Evolutionary conservation across 1,139 yeast species (phyloP).

Genomic region (Hansenula sp.): DNA sequence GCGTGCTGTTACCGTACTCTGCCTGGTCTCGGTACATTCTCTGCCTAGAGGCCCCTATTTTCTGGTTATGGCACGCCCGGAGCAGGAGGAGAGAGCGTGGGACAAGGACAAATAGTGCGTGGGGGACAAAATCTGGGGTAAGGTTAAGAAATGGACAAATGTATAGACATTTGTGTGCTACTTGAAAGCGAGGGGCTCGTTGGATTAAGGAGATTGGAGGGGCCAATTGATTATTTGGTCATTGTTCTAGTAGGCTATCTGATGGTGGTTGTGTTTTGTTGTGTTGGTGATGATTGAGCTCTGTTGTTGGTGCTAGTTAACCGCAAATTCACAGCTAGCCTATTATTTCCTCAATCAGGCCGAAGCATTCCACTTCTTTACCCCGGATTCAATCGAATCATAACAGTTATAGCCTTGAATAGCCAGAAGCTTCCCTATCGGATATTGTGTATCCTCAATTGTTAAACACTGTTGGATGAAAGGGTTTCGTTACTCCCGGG

Average conservation of each 20-base stretch:
- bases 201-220: too few relatives aligned
- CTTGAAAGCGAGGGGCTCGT: too few relatives aligned
- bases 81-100: background rate
- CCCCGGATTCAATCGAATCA: background rate
- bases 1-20: background rate
- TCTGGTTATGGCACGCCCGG: background rate
- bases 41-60: background rate
- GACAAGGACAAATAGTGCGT: background rate
- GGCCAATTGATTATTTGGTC: too few relatives aligned
- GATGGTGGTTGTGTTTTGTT: background rate
- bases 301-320: background rate
- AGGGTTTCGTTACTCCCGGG: too few relatives aligned
- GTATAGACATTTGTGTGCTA: too few relatives aligned
- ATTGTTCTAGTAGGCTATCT: too few relatives aligned
- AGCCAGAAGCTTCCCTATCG: background rate
- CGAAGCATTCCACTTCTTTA: background rate
- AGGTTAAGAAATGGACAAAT: background rate
- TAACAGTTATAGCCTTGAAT: background rate
- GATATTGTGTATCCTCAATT: too few relatives aligned
- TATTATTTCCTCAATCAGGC: background rate
- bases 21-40: background rate
- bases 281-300: background rate
- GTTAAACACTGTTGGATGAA: too few relatives aligned
- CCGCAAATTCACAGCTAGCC: background rate
- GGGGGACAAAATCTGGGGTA: conserved; percentile 8